Base-by-base conservation (phyloP, 2,329 filamentous ascomycete genomes). In the Cordyceps militaris region DNA sequence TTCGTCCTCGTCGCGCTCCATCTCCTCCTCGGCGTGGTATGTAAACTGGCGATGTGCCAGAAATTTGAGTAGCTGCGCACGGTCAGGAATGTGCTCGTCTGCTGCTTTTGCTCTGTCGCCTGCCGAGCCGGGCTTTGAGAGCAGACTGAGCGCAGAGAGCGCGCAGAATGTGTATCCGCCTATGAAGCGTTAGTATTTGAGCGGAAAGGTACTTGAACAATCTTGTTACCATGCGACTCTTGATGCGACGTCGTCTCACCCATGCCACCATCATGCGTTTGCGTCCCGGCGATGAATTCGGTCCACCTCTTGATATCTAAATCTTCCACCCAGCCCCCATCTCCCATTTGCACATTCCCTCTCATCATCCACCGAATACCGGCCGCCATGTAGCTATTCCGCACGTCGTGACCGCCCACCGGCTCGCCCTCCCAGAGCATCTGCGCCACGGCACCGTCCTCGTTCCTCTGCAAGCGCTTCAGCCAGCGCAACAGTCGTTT, bases 151-250 rank as follows among this genome's bases (percentile, higher is more conserved):
- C 4, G 91, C 87, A 11, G 84, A 85, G 56, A 97, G 81, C 8
- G 87, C 91, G 71, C 91, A 97, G 75, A 92, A 97, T 10, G 90
- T 91, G 70, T 96, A 93, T 21, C 94, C 94, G 64, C 90, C 89
- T 91, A n/a, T 16, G 7, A 61, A 30, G 59, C 59, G 49, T 56
- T 28, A 59, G 44, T 32, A 8, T 2, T 53, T 9, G 14, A n/a
- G 19, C 24, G 10, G 2, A 10, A 1, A 4, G 14, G 8, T 9
- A 14, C 8, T 19, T 16, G 19, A 26, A 19, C 7, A 6, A 24
- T 5, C 9, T 14, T 10, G 2, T 51, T 77, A 89, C 87, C 88
- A 67, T 97, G 91, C 34, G 91, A 87, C 73, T 97, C 92, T 60
- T 91, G 86, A 60, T 84, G 85, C 0, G 86, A 85, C 7, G 32